Percentiles rank a stretch among this genome's conserved stretches.
These are phyloP conservation scores for Rhodotorula sphaerocarpa DNA, from an alignment of 768 basidiomycete species.

Conservation along the genomic window DNA sequence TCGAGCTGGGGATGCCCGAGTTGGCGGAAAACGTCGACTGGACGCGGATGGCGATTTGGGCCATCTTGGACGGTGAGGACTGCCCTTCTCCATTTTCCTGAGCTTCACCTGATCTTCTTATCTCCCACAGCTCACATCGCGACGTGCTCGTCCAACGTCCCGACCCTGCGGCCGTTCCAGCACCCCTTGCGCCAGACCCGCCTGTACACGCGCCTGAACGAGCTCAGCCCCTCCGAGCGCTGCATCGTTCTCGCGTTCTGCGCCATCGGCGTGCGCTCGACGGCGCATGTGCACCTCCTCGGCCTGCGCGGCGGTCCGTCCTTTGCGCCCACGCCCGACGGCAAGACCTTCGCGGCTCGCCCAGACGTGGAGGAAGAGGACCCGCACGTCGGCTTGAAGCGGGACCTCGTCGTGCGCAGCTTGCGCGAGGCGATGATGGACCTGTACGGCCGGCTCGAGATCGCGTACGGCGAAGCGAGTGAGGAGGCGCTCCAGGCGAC, in stretches of 20 bases:
- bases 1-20: neutral
- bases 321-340: neutral
- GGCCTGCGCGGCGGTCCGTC: neutral
- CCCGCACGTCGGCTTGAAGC: neutral
- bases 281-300: neutral
- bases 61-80: neutral
- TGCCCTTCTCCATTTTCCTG: too few species aligned
- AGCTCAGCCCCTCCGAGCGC: neutral
- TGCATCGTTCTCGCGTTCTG: neutral
- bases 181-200: neutral
- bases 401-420: neutral
- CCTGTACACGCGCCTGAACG: neutral
- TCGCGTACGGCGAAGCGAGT: conserved; percentile 2
- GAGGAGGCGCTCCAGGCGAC: neutral
- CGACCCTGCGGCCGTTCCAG: neutral
- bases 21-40: neutral
- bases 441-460: conserved; percentile 4
- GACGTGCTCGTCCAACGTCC: neutral
- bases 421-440: neutral
- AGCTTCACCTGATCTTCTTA: too few species aligned
- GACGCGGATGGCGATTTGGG: conserved; percentile 1
- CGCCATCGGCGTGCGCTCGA: neutral
- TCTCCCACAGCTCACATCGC: neutral
- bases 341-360: neutral
- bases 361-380: neutral